A percentile compares a stretch with the other conserved stretches of the same genome.
Evolutionary conservation across 2,329 filamentous ascomycete species (phyloP).

Genomic region (Waltergamsia citrina): DNA sequence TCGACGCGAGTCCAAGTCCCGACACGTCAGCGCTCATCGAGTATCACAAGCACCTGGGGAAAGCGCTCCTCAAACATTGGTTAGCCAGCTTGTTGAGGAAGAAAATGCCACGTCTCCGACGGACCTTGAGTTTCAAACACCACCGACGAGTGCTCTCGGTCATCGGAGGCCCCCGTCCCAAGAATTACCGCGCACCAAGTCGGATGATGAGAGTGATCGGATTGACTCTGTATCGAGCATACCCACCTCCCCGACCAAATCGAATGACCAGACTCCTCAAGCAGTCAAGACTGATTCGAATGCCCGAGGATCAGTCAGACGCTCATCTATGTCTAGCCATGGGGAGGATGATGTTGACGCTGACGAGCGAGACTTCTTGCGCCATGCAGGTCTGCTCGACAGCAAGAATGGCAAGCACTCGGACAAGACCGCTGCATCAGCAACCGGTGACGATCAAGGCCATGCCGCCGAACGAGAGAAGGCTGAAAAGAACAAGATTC

Average conservation of each 20-base stretch:
- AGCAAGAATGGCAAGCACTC: slow-evolving; percentile 17
- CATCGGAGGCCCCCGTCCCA: neutral
- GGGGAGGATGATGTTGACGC: slow-evolving; percentile 46
- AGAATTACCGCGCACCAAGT: neutral
- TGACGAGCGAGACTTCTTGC: slow-evolving; percentile 56
- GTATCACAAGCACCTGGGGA: no score
- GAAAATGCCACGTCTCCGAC: slow-evolving; percentile 11
- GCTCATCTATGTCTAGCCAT: slow-evolving; percentile 6
- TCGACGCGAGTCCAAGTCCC: slow-evolving; percentile 17
- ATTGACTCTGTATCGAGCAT: slow-evolving; percentile 9
- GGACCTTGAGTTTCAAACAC: slow-evolving; percentile 18
- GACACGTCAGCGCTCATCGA: no score
- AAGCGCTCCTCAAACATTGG: no score
- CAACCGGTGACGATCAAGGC: slow-evolving; percentile 19
- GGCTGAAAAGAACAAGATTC: slow-evolving; percentile 57
- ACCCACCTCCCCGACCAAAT: slow-evolving; percentile 15
- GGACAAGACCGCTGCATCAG: slow-evolving; percentile 24
- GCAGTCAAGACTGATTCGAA: slow-evolving; percentile 8
- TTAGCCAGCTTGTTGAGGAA: no score
- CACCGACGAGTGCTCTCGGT: slow-evolving; percentile 17
- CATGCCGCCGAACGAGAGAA: slow-evolving; percentile 34
- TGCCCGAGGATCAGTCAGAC: neutral
- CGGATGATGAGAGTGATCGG: neutral
- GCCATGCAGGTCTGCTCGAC: slow-evolving; percentile 57
- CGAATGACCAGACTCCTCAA: slow-evolving; percentile 12